Evolutionary conservation across 768 basidiomycete species (phyloP).

Genomic region (Serendipita sp.): DNA sequence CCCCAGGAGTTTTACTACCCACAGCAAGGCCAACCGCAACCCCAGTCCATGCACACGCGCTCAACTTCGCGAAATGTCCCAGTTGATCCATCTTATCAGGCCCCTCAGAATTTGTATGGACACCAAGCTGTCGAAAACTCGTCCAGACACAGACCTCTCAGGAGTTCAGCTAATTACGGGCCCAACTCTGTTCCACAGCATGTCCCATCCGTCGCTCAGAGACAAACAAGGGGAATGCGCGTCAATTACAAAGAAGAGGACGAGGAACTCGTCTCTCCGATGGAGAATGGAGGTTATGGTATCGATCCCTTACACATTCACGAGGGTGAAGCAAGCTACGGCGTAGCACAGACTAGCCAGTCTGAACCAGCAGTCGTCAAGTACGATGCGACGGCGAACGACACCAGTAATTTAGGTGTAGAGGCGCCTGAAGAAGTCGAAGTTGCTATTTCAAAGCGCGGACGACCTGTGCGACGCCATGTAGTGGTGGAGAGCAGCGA

Average conservation of each 20-base stretch:
- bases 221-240: not conserved
- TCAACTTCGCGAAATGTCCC: not conserved
- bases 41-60: not conserved
- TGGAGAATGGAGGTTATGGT: not conserved
- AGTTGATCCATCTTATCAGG: not conserved
- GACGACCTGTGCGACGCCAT: not conserved
- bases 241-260: slow-evolving; percentile 1
- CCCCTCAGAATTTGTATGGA: not conserved
- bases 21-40: not conserved
- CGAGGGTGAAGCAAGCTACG: not conserved
- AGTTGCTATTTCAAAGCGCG: slow-evolving; percentile 9
- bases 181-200: not conserved
- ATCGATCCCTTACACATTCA: not conserved
- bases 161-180: not conserved
- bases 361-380: not conserved
- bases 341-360: not conserved
- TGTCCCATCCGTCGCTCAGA: not conserved
- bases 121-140: not conserved
- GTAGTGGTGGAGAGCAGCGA: not conserved
- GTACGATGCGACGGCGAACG: not conserved
- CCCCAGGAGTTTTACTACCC: not conserved
- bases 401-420: not conserved
- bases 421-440: not conserved
- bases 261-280: not conserved
- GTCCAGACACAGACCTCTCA: not conserved